These are phyloP conservation scores for Stentor roeselii DNA, from an alignment of 73 alveolate species.

Conservation along the genomic window DNA sequence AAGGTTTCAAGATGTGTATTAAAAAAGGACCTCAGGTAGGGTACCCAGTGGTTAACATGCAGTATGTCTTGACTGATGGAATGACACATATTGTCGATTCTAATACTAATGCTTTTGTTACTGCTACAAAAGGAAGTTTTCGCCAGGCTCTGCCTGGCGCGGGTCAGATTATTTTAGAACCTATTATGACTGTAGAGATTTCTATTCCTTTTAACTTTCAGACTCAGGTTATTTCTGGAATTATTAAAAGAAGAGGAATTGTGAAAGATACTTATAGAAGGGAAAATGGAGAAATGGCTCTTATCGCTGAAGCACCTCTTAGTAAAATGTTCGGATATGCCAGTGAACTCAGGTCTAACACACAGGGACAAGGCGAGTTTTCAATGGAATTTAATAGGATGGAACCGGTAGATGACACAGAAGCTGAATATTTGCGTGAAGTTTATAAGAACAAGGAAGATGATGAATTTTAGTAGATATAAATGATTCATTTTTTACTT, in stretches of 20 bases:
- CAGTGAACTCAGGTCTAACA: conserved; percentile 86
- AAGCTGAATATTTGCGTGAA: background rate
- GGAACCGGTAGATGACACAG: conserved; percentile 16
- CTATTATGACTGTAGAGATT: conserved; percentile 86
- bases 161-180: conserved; percentile 83
- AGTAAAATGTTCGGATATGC: conserved; percentile 92
- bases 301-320: conserved; percentile 77
- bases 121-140: conserved; percentile 85
- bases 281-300: conserved; percentile 49
- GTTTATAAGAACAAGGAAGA: background rate
- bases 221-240: conserved; percentile 41
- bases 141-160: conserved; percentile 78
- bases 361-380: conserved; percentile 96
- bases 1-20: conserved; percentile 76
- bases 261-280: conserved; percentile 70
- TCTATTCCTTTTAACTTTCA: conserved; percentile 55
- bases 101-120: conserved; percentile 73
- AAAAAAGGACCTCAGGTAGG: conserved; percentile 87
- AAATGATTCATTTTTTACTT: conserved; percentile 36
- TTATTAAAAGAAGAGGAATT: conserved; percentile 75
- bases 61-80: conserved; percentile 83
- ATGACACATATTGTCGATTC: conserved; percentile 93
- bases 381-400: conserved; percentile 71
- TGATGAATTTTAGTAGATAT: background rate
- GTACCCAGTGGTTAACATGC: conserved; percentile 79